These are phyloP conservation scores for Rugosomyces carneus DNA, from an alignment of 1,284 basidiomycete genomes.

Conservation along the genomic window DNA sequence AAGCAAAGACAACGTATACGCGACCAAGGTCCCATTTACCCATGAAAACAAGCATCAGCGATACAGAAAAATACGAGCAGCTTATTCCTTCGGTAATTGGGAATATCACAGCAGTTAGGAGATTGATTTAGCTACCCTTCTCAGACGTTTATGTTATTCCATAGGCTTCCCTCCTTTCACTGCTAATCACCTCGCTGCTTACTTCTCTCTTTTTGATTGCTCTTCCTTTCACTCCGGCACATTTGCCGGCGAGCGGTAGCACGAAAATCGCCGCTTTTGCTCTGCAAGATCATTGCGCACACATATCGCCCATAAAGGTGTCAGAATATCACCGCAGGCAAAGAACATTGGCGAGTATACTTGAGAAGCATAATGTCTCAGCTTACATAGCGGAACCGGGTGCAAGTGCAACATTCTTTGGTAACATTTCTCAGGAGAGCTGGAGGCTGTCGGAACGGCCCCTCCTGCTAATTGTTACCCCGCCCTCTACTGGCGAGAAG, in stretches of 20 bases:
- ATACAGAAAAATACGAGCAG: neutral
- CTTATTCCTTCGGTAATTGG: too few relatives aligned
- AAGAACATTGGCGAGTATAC: slow-evolving; percentile 40
- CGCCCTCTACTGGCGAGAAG: slow-evolving; percentile 25
- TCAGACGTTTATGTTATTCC: neutral
- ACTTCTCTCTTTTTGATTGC: neutral
- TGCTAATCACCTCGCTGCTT: neutral
- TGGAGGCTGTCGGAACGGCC: slow-evolving; percentile 79
- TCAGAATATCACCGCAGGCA: slow-evolving; percentile 51
- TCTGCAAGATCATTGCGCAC: slow-evolving; percentile 38
- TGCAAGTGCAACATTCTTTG: slow-evolving; percentile 64
- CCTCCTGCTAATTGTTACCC: slow-evolving; percentile 61
- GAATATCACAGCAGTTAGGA: neutral
- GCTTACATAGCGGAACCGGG: slow-evolving; percentile 76
- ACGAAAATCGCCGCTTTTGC: neutral
- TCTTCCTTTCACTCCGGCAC: neutral
- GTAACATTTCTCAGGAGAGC: slow-evolving; percentile 53
- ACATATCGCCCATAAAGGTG: slow-evolving; percentile 41
- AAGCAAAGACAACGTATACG: too few relatives aligned
- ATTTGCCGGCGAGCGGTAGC: neutral
- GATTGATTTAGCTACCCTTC: neutral
- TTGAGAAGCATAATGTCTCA: slow-evolving; percentile 44
- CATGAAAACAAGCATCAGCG: neutral
- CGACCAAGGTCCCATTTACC: too few relatives aligned
- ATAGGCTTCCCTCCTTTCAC: neutral